Evolutionary conservation across 2,329 filamentous ascomycete genomes (phyloP), one percentile per base, ranked within the genome.

Genomic region (Aaosphaeria pasadenensis): DNA sequence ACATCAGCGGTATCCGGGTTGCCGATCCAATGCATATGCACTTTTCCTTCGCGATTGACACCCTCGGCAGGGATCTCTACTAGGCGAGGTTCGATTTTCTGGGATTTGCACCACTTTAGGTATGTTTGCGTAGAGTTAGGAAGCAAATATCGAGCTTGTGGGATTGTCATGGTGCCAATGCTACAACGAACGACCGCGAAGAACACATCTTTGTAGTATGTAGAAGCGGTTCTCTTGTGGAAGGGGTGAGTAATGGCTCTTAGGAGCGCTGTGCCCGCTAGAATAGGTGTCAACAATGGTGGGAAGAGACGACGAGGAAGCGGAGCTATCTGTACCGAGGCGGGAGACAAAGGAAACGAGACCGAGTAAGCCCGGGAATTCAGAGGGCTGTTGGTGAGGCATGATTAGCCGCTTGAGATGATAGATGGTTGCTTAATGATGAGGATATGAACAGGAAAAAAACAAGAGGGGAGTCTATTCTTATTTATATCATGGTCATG

Each of bases 11-110:
- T 24, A 36, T 56, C 50, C 5, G 52, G 48, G 11, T 43, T 47
- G 24, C 60, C 59, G 24, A 64, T 51, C 58, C 60, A 64, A 44
- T 64, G 57, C 33, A 52, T 59, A 11, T 49, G 28, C n/a, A 53
- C 51, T 39, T 33, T 31, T 13, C 50, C 38, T 35, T 43, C 11
- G 6, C 11, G 7, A 9, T 11, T 31, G 9, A 30, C 29, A 13
- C 35, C 43, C 3, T 11, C 7, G 7, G 29, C 29, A 11, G 13
- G 7, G 1, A 56, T 32, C 4, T 49, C 30, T 24, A 56, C 13
- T 2, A 55, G 54, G 7, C 46, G 49, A 6, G 59, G 57, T 32
- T 46, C 46, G 1, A 51, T 30, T 11, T 33, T 33, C 17, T 44
- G 40, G 4, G 39, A 42, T 38, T 53, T 57, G 53, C 59, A 64